Percentiles rank a stretch among this genome's conserved stretches.
These are phyloP conservation scores for Elongisporangium senticosum DNA, from an alignment of 352 stramenopile species.

Conservation along the genomic window DNA sequence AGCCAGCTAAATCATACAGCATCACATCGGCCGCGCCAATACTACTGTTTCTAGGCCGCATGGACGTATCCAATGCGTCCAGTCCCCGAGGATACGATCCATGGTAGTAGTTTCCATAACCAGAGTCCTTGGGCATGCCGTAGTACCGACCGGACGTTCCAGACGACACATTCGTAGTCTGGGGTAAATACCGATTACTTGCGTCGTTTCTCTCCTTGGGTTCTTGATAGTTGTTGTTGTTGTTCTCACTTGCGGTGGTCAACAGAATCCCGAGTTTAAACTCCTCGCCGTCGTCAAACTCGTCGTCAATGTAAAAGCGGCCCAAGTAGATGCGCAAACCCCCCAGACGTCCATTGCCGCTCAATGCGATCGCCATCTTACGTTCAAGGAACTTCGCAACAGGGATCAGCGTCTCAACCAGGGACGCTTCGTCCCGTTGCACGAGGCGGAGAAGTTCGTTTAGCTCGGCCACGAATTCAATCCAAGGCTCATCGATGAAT, in stretches of 20 bases:
- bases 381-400: conserved; percentile 63
- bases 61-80: conserved; percentile 23
- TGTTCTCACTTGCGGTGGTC: conserved; percentile 31
- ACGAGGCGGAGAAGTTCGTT: conserved; percentile 74
- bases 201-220: conserved; percentile 6
- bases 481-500: conserved; percentile 84
- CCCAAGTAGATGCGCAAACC: conserved; percentile 68
- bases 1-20: conserved; percentile 27
- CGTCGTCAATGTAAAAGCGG: conserved; percentile 69
- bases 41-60: conserved; percentile 14
- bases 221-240: conserved; percentile 17
- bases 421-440: conserved; percentile 37
- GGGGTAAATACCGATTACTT: neutral
- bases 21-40: conserved; percentile 26
- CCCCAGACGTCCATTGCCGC: conserved; percentile 39
- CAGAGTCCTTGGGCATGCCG: conserved; percentile 16
- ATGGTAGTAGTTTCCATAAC: conserved; percentile 24
- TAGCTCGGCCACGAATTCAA: conserved; percentile 78
- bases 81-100: conserved; percentile 11
- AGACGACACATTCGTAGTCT: neutral
- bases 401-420: conserved; percentile 56
- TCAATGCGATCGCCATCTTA: conserved; percentile 33
- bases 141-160: conserved; percentile 1
- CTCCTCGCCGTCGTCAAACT: conserved; percentile 57
- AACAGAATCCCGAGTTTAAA: conserved; percentile 75